phyloP scores from a whole-genome alignment of 148 eudicot genomes.

The Nepenthes gracilis region DNA sequence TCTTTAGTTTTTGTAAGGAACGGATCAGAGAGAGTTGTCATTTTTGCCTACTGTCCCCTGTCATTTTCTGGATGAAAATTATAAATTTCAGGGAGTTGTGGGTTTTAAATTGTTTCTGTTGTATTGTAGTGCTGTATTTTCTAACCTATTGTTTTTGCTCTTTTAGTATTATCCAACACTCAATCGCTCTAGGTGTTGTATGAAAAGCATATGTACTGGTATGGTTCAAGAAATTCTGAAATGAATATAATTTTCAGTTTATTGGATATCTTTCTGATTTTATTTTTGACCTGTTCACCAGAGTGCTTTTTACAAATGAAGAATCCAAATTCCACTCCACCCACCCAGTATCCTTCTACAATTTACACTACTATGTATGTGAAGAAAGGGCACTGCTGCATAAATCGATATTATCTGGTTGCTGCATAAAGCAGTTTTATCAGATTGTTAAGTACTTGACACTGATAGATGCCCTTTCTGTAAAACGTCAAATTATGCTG shows the following conservation, averaged over 20 bases:
- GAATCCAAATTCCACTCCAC: conserved; percentile 88
- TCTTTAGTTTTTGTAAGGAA: too few relatives aligned
- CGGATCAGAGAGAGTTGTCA: too few relatives aligned
- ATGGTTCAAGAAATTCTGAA: conserved; percentile 5
- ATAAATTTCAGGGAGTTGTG: neutral
- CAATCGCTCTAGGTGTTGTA: conserved; percentile 95
- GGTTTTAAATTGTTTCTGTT: neutral
- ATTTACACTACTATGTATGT: neutral
- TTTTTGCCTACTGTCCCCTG: too few relatives aligned
- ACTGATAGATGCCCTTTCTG: conserved; percentile 82
- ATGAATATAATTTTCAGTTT: neutral
- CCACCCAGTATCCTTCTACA: conserved; percentile 87
- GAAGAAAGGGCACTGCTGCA: neutral
- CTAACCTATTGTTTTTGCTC: conserved; percentile 5
- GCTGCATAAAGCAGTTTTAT: neutral
- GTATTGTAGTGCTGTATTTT: neutral
- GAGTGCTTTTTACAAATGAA: conserved; percentile 99
- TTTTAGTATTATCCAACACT: conserved; percentile 94
- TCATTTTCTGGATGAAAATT: too few relatives aligned
- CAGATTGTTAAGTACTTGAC: conserved; percentile 37
- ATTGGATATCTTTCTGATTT: conserved; percentile 1
- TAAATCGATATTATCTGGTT: neutral
- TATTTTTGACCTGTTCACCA: conserved; percentile 16
- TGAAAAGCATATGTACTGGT: conserved; percentile 99
- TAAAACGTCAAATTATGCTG: conserved; percentile 89